Base-by-base conservation (phyloP, 2,329 filamentous ascomycete species). In the Cercospora sp. region DNA sequence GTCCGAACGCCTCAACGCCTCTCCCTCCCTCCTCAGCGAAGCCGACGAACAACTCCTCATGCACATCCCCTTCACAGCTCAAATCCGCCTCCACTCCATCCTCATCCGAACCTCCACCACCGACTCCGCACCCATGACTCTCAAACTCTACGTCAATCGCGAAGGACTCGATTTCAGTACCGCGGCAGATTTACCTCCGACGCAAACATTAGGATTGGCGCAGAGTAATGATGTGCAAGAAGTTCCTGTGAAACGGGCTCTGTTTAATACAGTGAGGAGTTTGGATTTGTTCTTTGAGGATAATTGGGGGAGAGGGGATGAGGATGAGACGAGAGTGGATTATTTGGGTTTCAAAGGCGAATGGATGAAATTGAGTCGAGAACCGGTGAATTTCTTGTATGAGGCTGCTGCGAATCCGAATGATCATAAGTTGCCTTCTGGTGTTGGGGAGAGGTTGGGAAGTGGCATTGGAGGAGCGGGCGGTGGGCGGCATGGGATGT, bases 301-400 rank as follows among this genome's bases (percentile, higher is more conserved):
- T 78, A 99, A 98, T 77, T 97, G 94, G 73, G 86, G 88, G 59
- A 76, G 77, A 10, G 92, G 89, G 0, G 91, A 93, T 13, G 92
- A 94, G 77, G 92, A 96, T 65, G 88, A 90, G 65, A 94, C 92
- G 55, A 86, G 89, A 60, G 79, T 98, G 1, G 89, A 85, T 69
- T 99, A 97, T 81, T 71, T 98, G 66, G 95, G 92, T 0, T 98
- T 99, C 83, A 94, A 92, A 81, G 95, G 95, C 26, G 92, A 97
- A 80, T 98, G 93, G 85, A 95, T 95, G 87, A 89, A 89, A 78
- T 80, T 96, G 76, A 95, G 90, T 58, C 86, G 90, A 65, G 92
- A 94, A 77, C 93, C 95, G 0, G 83, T 91, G 6, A 93, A 91
- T 73, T 94, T 98, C 74, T 76, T 97, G 69, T 99, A 98, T 80